phyloP scores from a whole-genome alignment of 768 basidiomycete species.

The Amanita muscaria region DNA sequence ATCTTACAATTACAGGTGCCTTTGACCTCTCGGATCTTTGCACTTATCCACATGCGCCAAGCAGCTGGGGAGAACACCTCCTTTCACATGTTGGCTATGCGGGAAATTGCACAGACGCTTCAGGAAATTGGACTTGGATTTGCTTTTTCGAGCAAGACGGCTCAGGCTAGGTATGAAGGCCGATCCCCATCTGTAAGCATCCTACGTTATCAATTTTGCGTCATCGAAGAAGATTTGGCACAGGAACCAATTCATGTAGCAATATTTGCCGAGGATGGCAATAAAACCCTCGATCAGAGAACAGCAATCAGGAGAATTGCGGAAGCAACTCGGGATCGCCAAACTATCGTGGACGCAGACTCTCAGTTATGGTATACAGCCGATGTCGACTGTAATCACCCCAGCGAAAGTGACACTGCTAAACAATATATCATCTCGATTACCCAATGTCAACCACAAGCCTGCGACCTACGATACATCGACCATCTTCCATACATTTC shows the following conservation, averaged over 20 bases:
- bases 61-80: no score
- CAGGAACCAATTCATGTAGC: no score
- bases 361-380: background rate
- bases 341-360: background rate
- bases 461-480: background rate
- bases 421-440: background rate
- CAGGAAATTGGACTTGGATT: background rate
- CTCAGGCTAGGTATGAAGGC: background rate
- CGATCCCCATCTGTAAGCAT: background rate
- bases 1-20: no score
- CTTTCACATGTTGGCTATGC: background rate
- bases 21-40: no score
- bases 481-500: background rate
- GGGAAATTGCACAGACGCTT: background rate
- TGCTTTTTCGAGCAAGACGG: background rate
- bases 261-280: background rate
- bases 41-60: no score
- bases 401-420: background rate
- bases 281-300: background rate
- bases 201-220: background rate
- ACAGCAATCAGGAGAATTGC: background rate
- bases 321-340: background rate
- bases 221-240: no score
- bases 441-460: background rate
- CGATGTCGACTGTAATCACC: background rate